Evolutionary conservation across 805 yeast genomes (phyloP).

Genomic region (Candida andamanensis): DNA sequence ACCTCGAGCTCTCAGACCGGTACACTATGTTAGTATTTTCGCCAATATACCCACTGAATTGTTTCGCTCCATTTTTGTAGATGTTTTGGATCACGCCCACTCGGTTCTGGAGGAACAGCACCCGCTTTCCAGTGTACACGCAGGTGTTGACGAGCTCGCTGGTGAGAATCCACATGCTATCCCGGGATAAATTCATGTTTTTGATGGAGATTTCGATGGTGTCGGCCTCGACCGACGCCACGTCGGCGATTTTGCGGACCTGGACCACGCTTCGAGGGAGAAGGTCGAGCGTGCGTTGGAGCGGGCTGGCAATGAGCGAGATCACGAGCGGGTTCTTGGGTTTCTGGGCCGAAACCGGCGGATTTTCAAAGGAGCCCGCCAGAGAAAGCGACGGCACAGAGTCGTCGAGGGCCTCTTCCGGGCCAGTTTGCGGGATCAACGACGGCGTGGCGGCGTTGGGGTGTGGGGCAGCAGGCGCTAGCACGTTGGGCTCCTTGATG

Average conservation of each 20-base stretch:
- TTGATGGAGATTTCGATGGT: conserved; percentile 75
- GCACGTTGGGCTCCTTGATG: conserved; percentile 13
- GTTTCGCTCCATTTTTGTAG: conserved; percentile 60
- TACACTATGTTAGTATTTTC: conserved; percentile 73
- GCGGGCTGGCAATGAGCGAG: conserved; percentile 55
- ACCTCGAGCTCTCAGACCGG: conserved; percentile 85
- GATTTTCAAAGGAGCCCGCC: not conserved
- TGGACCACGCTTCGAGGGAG: conserved; percentile 64
- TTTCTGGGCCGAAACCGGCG: conserved; percentile 11
- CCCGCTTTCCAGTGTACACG: conserved; percentile 58
- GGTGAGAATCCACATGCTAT: conserved; percentile 88
- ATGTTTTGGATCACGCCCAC: conserved; percentile 62
- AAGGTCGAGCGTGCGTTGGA: conserved; percentile 57
- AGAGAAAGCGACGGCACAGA: not conserved
- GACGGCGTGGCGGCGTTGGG: conserved; percentile 1
- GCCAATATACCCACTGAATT: conserved; percentile 73
- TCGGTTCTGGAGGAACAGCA: conserved; percentile 56
- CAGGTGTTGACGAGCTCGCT: conserved; percentile 57
- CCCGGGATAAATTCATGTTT: conserved; percentile 78
- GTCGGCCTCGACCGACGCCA: conserved; percentile 62
- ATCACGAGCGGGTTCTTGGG: conserved; percentile 32
- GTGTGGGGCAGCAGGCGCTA: conserved; percentile 5
- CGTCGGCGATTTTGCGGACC: conserved; percentile 41
- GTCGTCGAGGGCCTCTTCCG: not conserved
- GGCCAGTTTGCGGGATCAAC: not conserved